Percentiles rank a stretch among this genome's conserved stretches.
Conservation (phyloP, 2,329 filamentous ascomycete genomes). For the Ophiostoma quercus region DNA sequence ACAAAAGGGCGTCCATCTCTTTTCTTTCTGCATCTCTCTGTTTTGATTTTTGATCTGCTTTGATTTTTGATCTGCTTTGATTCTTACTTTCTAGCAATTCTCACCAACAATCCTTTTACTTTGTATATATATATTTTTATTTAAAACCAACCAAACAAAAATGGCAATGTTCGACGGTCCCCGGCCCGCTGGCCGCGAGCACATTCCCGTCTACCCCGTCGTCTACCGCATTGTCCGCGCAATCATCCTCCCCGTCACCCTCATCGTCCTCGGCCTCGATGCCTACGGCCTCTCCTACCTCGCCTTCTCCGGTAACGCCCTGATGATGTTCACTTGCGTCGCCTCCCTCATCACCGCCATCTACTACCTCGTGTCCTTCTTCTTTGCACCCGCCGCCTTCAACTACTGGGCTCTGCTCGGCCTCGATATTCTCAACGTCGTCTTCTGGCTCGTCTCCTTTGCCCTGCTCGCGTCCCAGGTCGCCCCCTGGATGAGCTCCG, state of each 20-base stretch:
- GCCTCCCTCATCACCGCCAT: conserved; percentile 42
- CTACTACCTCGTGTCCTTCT: conserved; percentile 45
- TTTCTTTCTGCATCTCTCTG: not conserved
- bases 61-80: not conserved
- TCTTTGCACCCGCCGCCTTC: conserved; percentile 39
- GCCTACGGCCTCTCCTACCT: conserved; percentile 39
- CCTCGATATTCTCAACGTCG: conserved; percentile 46
- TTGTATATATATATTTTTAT: no score
- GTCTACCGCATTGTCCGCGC: conserved; percentile 43
- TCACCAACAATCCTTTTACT: not conserved
- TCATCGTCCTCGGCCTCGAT: conserved; percentile 44
- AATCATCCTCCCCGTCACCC: conserved; percentile 42
- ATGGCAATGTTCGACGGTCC: conserved; percentile 17
- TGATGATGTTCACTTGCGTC: conserved; percentile 40
- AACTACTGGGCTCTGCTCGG: conserved; percentile 51
- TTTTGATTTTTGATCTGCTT: not conserved
- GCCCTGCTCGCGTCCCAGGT: conserved; percentile 39
- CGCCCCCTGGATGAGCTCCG: conserved; percentile 29
- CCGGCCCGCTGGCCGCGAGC: conserved; percentile 40
- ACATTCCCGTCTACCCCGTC: conserved; percentile 43
- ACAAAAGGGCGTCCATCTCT: not conserved
- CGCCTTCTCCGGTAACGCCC: conserved; percentile 36
- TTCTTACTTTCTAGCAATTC: not conserved
- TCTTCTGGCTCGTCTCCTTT: conserved; percentile 50
- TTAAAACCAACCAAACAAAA: not conserved